Conservation (phyloP, 306 rosid genomes). For the Cicer arietinum region DNA sequence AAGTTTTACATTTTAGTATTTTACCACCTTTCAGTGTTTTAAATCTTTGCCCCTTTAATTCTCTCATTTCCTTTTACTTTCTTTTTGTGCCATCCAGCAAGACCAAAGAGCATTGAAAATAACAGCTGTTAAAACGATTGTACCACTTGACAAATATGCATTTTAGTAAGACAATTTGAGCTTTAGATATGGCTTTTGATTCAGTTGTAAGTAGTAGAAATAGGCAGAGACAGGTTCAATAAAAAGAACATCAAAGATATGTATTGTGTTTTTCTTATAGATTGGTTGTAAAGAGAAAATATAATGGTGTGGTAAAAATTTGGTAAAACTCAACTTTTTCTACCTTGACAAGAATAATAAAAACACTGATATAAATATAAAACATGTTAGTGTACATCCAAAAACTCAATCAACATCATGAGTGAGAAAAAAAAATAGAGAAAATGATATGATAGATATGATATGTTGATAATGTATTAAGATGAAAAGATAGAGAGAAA, state of each 20-base stretch:
- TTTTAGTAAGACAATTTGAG: conserved; percentile 17
- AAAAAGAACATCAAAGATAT: background rate
- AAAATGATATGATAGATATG: rapidly evolving
- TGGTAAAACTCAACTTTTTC: background rate
- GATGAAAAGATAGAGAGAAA: too few species aligned
- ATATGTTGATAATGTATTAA: too few species aligned
- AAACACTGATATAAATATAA: background rate
- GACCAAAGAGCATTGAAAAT: conserved; percentile 2
- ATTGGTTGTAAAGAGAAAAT: conserved; percentile 13
- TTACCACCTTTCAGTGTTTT: background rate
- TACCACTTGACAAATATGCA: conserved; percentile 6
- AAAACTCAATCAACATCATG: too few species aligned
- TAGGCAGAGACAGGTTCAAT: background rate
- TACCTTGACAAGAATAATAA: background rate
- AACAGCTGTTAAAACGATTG: background rate
- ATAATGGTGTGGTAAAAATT: background rate
- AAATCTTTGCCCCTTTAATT: background rate
- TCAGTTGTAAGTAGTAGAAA: conserved; percentile 1
- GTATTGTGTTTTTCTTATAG: background rate
- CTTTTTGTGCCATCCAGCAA: conserved; percentile 17
- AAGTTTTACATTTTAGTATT: background rate
- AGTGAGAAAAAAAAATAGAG: too few species aligned
- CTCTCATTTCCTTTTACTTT: conserved; percentile 24
- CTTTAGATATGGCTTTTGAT: conserved; percentile 10
- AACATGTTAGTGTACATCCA: too few species aligned